Conservation (phyloP, 306 rosid genomes). For the barrel medic (Medicago truncatula) region DNA sequence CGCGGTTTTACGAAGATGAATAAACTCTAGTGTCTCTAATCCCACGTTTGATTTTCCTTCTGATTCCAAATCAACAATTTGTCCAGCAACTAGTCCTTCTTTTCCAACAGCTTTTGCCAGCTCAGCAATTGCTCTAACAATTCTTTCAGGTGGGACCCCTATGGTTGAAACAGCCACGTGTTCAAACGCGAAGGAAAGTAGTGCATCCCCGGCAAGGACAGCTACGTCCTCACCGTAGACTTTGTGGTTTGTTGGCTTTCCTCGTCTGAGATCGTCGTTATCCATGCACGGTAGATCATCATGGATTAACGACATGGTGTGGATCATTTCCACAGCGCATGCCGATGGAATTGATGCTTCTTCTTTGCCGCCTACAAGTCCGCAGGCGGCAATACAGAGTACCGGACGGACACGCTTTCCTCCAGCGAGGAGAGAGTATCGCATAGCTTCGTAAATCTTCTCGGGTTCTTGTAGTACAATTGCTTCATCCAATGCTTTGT, state of each 20-base stretch:
- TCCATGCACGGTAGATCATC: constrained; percentile 88
- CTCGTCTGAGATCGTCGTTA: constrained; percentile 83
- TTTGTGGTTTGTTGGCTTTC: constrained; percentile 77
- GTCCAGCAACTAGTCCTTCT: constrained; percentile 81
- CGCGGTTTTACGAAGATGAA: constrained; percentile 76
- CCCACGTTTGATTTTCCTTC: constrained; percentile 61
- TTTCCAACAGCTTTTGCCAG: constrained; percentile 64
- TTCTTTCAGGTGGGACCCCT: constrained; percentile 48
- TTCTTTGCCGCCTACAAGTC: constrained; percentile 65
- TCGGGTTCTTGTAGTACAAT: constrained; percentile 58
- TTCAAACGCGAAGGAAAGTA: constrained; percentile 69
- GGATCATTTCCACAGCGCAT: constrained; percentile 83
- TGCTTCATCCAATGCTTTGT: constrained; percentile 64
- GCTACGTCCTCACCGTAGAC: constrained; percentile 79
- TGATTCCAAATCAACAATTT: constrained; percentile 62
- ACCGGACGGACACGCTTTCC: constrained; percentile 80
- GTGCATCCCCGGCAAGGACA: constrained; percentile 76
- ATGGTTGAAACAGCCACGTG: constrained; percentile 54
- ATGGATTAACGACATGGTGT: constrained; percentile 86
- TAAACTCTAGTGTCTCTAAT: constrained; percentile 61
- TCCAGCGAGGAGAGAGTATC: constrained; percentile 82
- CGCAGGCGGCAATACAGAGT: constrained; percentile 75
- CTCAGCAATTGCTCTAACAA: constrained; percentile 60
- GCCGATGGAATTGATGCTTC: constrained; percentile 67
- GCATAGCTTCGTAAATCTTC: constrained; percentile 74